phyloP scores from a whole-genome alignment of 2,329 filamentous ascomycete species.

The Verticillium albo-atrum region DNA sequence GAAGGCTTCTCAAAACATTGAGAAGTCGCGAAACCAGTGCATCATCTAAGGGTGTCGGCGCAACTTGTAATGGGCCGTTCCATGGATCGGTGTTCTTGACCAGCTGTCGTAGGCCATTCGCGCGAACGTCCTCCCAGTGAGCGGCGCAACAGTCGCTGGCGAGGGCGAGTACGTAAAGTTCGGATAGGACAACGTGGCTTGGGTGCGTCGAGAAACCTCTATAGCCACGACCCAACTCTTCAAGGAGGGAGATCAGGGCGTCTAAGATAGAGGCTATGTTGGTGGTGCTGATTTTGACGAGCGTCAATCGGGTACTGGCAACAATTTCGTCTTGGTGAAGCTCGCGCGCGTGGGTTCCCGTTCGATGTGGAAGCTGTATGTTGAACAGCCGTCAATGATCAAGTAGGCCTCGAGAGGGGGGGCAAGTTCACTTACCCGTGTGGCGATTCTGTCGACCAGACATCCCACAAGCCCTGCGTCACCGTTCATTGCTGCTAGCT shows the following conservation, averaged over 20 bases:
- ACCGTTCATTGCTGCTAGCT: constrained; percentile 43
- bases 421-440: constrained; percentile 43
- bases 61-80: constrained; percentile 10
- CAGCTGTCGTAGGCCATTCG: constrained; percentile 6
- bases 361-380: constrained; percentile 57
- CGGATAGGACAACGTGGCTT: constrained; percentile 57
- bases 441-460: constrained; percentile 58
- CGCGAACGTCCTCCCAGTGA: constrained; percentile 48
- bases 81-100: constrained; percentile 10
- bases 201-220: constrained; percentile 48
- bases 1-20: constrained; percentile 50
- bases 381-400: constrained; percentile 1
- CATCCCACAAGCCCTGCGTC: constrained; percentile 56
- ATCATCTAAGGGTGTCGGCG: constrained; percentile 40
- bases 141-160: constrained; percentile 61
- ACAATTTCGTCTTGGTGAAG: constrained; percentile 58
- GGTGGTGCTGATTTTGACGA: constrained; percentile 54
- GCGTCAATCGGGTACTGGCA: constrained; percentile 54
- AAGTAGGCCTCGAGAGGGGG: background rate
- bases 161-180: constrained; percentile 59
- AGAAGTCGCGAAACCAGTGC: constrained; percentile 50
- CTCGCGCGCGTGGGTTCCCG: constrained; percentile 51
- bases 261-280: constrained; percentile 52
- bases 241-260: constrained; percentile 51
- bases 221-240: constrained; percentile 54